Percentiles rank a stretch among this genome's conserved stretches.
Conservation (phyloP, 192 early-diverging fungal species). For the Coemansia sp. region DNA sequence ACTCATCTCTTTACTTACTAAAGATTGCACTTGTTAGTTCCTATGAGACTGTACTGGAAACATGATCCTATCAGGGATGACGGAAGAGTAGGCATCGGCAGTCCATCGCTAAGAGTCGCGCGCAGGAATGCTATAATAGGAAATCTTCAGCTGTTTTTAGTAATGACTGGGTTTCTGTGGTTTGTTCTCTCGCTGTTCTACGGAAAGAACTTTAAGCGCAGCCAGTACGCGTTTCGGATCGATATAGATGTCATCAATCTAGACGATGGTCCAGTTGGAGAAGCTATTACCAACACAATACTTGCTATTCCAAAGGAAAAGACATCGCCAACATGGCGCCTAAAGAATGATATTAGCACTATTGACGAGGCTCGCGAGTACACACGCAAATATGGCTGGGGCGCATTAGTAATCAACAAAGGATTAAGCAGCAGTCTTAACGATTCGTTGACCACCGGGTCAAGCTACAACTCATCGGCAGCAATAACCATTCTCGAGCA, state of each 20-base stretch:
- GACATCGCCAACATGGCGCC: conserved; percentile 25
- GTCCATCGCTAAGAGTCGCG: background rate
- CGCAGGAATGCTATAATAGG: background rate
- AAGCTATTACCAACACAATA: conserved; percentile 25
- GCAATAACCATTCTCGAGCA: conserved; percentile 37
- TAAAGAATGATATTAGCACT: background rate
- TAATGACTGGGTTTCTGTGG: conserved; percentile 29
- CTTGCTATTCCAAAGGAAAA: conserved; percentile 11
- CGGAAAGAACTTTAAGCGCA: conserved; percentile 32
- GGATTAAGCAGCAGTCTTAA: conserved; percentile 23
- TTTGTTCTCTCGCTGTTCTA: conserved; percentile 30
- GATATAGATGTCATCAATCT: conserved; percentile 35
- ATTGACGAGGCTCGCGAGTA: conserved; percentile 18
- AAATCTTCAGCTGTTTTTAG: conserved; percentile 12
- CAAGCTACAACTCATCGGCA: conserved; percentile 18
- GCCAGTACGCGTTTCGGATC: conserved; percentile 18
- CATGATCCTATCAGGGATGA: background rate
- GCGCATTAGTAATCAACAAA: conserved; percentile 41
- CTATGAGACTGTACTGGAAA: conserved; percentile 3
- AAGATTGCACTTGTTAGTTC: background rate
- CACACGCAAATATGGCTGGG: conserved; percentile 28
- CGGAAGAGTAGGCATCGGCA: background rate
- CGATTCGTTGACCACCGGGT: conserved; percentile 14
- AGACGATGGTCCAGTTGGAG: conserved; percentile 31
- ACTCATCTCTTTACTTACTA: background rate